These are phyloP conservation scores for Astrothelium macrocarpum DNA, from an alignment of 495 filamentous ascomycete species.

Conservation along the genomic window DNA sequence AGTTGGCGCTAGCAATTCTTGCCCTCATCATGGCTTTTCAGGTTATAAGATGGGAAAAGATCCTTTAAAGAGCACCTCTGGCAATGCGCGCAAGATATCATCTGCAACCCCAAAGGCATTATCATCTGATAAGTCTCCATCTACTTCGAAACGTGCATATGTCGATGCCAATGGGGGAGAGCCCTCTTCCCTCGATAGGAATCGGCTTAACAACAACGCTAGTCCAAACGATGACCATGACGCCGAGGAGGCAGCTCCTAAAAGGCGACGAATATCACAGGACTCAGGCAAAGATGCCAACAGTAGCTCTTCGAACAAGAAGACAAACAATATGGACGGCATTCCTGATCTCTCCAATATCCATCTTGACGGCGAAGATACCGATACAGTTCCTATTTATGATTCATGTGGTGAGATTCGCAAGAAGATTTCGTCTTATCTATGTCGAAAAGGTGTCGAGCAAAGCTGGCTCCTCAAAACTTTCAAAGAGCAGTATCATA, in stretches of 20 bases:
- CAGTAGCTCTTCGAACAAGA: background rate
- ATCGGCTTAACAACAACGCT: background rate
- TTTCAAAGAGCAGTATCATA: conserved; percentile 30
- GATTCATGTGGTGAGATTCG: conserved; percentile 51
- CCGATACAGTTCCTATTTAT: conserved; percentile 37
- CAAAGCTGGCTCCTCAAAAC: conserved; percentile 46
- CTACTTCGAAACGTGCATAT: background rate
- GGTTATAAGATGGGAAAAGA: background rate
- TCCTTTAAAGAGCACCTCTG: background rate
- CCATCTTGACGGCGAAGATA: conserved; percentile 13
- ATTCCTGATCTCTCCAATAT: conserved; percentile 12
- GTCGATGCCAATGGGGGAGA: background rate
- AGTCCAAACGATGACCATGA: background rate
- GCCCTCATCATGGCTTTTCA: conserved; percentile 1
- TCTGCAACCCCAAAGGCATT: background rate
- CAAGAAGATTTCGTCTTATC: conserved; percentile 43
- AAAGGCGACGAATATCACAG: background rate
- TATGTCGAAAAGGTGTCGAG: conserved; percentile 39
- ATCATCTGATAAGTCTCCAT: background rate
- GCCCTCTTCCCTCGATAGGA: background rate
- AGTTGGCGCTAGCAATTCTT: background rate
- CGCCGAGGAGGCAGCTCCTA: background rate
- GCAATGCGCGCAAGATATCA: background rate
- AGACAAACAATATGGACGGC: background rate
- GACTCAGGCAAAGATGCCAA: background rate